Percentiles rank a stretch among this genome's conserved stretches.
Conservation (phyloP, 257 asterid species). For the Phtheirospermum japonicum region DNA sequence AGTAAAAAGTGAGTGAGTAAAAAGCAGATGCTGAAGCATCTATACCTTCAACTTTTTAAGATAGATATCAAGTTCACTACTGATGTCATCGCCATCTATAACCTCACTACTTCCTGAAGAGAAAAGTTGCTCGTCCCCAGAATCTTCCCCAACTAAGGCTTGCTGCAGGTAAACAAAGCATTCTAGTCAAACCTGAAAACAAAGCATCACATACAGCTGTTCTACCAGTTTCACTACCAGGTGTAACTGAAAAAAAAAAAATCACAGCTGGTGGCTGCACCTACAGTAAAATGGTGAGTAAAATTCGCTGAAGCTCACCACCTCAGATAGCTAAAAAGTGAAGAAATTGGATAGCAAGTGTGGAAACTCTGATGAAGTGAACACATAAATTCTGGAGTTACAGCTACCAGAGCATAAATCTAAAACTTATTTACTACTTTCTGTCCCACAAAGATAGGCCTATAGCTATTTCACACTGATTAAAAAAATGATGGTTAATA, state of each 20-base stretch:
- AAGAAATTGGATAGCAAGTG: conserved; percentile 21
- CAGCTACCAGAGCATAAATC: conserved; percentile 16
- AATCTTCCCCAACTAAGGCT: conserved; percentile 98
- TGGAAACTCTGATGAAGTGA: conserved; percentile 6
- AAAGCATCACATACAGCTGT: conserved; percentile 20
- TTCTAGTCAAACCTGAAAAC: conserved; percentile 24
- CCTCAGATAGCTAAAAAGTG: conserved; percentile 15
- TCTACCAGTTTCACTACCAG: conserved; percentile 12
- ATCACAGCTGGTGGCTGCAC: conserved; percentile 4
- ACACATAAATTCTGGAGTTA: neutral
- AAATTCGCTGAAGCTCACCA: conserved; percentile 15
- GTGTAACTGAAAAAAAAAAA: conserved; percentile 18
- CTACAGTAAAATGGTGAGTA: conserved; percentile 6
- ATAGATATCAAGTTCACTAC: conserved; percentile 65
- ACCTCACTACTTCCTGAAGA: conserved; percentile 49
- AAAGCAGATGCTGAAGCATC: conserved; percentile 20
- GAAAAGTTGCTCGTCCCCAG: conserved; percentile 87
- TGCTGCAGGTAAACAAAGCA: conserved; percentile 56
- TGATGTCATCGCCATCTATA: conserved; percentile 59
- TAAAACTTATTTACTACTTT: conserved; percentile 2
- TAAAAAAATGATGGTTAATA: too few relatives aligned
- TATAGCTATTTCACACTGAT: too few relatives aligned
- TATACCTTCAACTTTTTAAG: conserved; percentile 73
- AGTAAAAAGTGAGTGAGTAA: conserved; percentile 21
- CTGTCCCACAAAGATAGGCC: too few relatives aligned